Evolutionary conservation across 1,284 basidiomycete genomes (phyloP), one percentile per base, ranked within the genome.

Genomic region (Caloboletus firmus): DNA sequence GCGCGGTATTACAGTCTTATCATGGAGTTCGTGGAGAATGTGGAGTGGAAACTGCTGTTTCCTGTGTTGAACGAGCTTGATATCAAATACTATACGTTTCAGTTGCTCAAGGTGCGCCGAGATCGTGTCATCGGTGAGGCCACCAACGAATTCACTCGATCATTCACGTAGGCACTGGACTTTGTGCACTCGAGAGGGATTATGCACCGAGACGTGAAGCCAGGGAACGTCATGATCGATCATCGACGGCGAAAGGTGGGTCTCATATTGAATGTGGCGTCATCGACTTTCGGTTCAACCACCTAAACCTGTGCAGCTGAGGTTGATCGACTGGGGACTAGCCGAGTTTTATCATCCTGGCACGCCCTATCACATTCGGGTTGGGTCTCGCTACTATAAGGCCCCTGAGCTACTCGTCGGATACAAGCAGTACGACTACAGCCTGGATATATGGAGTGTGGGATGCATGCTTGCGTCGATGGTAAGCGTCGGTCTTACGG

Each of bases 141-240:
- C 12, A 34, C 52, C 48, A 31, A 34, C 34, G 17, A 32, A 42
- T 44, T 56, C 26, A 36, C 47, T 0, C 22, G 51, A 47, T 56
- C 51, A 22, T 31, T 36, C 31, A 11, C 1, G 36, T 18, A 87
- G 85, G 93, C 91, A 9, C 79, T 95, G 59, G 91, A 93, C 70
- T 94, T 91, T 68, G 91, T 90, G 59, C 93, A 95, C 68, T 90
- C 90, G 11, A 82, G 89, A 60, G 93, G 93, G 28, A 90, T 94
- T 68, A 93, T 94, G 85, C 93, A 95, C 68, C 81, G 93, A 47
- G 93, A 95, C 64, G 91, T 95, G 56, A 95, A 95, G 71, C 93
- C 93, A 1, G 89, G 89, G 62, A 95, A 95, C 67, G 89, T 95
- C 58, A 94, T 95, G 91, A 92, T 92, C 59, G 90, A 95, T 73